Evolutionary conservation across 352 stramenopile genomes (phyloP).

Genomic region (Pythium scleroteichum): DNA sequence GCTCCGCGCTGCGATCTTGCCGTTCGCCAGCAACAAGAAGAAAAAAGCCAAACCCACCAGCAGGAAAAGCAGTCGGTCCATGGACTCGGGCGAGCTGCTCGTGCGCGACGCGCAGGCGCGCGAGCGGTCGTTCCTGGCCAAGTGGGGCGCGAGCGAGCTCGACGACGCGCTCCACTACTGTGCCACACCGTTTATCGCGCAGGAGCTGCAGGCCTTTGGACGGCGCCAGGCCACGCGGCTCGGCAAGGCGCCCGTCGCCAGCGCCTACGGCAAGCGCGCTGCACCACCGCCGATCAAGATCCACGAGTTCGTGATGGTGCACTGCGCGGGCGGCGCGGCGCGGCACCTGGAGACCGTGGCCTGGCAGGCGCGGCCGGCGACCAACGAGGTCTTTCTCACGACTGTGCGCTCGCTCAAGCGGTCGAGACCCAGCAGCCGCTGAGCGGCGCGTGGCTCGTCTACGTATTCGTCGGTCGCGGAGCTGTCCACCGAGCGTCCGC

Average conservation of each 20-base stretch:
- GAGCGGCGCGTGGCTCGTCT: no score
- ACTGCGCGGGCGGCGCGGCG: conserved; percentile 13
- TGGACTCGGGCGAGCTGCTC: neutral
- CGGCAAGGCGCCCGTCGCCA: neutral
- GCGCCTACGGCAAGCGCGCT: neutral
- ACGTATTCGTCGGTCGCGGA: no score
- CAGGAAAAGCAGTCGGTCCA: neutral
- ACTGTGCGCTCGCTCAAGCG: neutral
- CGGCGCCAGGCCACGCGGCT: neutral
- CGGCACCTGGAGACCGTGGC: conserved; percentile 17
- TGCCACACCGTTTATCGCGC: conserved; percentile 31
- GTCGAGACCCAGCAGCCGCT: neutral
- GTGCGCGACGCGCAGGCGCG: conserved; percentile 1
- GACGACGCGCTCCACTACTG: conserved; percentile 37
- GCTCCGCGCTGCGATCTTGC: neutral
- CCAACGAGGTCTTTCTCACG: neutral
- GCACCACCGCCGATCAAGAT: conserved; percentile 1
- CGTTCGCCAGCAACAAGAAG: neutral
- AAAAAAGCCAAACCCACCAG: neutral
- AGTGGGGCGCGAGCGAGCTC: conserved; percentile 26
- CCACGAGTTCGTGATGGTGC: conserved; percentile 22
- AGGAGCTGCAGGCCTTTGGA: conserved; percentile 25
- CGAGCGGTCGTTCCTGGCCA: conserved; percentile 29
- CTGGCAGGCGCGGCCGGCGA: conserved; percentile 6
- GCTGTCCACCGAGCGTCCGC: no score